These are phyloP conservation scores for Ambrosia trifida DNA, from an alignment of 129 eudicot species.

Conservation along the genomic window DNA sequence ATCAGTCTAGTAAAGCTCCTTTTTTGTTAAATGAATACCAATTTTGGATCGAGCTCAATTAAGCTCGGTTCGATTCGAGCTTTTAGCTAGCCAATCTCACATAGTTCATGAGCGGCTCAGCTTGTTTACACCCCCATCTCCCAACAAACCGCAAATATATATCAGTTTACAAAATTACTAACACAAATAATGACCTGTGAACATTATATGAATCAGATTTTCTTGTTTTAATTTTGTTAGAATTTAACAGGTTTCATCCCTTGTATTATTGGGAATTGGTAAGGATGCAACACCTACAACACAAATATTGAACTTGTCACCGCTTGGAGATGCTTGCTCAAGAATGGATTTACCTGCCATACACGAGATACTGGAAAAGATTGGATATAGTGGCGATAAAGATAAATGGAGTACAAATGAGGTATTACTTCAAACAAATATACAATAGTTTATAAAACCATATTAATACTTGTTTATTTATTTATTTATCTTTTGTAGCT, in stretches of 20 bases:
- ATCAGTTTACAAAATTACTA: background rate
- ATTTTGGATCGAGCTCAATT: too few relatives aligned
- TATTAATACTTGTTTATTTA: background rate
- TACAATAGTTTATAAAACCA: background rate
- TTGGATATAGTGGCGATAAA: constrained; percentile 84
- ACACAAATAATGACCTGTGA: background rate
- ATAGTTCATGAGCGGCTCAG: background rate
- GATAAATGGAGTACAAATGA: constrained; percentile 90
- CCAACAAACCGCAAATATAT: too few relatives aligned
- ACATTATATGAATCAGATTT: background rate
- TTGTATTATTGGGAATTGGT: constrained; percentile 64
- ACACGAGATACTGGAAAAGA: constrained; percentile 75
- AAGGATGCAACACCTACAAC: constrained; percentile 29
- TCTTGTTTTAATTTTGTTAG: constrained; percentile 9
- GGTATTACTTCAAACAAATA: constrained; percentile 41
- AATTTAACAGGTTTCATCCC: constrained; percentile 67
- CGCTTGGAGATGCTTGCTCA: constrained; percentile 88
- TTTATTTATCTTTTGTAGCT: constrained; percentile 48
- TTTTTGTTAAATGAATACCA: too few relatives aligned
- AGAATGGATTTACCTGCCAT: constrained; percentile 91
- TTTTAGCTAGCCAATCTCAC: background rate
- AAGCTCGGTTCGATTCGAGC: background rate
- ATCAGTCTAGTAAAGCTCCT: too few relatives aligned
- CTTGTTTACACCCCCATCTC: background rate
- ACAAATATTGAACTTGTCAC: constrained; percentile 54